A percentile compares a stretch with the other conserved stretches of the same genome.
Evolutionary conservation across 768 basidiomycete species (phyloP).

Genomic region (Podaxis sp.): DNA sequence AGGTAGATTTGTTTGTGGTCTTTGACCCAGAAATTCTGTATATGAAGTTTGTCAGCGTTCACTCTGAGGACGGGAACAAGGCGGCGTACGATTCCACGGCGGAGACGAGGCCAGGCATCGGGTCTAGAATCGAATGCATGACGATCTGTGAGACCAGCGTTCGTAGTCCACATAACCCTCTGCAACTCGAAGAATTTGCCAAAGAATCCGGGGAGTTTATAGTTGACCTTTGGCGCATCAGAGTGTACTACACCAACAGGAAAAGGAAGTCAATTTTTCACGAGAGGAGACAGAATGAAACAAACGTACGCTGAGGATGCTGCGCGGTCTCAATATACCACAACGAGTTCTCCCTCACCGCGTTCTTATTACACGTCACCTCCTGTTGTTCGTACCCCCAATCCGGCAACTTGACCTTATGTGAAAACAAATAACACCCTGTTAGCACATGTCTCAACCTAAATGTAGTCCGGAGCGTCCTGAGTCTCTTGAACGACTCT

Average conservation of each 20-base stretch:
- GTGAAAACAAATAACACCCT: slow-evolving; percentile 96
- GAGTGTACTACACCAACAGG: slow-evolving; percentile 48
- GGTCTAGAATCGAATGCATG: slow-evolving; percentile 97
- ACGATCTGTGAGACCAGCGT: slow-evolving; percentile 91
- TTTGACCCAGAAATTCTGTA: slow-evolving; percentile 97
- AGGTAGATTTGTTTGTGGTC: slow-evolving; percentile 95
- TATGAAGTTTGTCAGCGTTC: slow-evolving; percentile 7
- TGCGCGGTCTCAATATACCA: slow-evolving; percentile 91
- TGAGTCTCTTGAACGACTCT: slow-evolving; percentile 64
- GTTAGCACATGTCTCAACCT: slow-evolving; percentile 79
- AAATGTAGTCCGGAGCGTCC: slow-evolving; percentile 80
- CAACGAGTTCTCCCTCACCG: slow-evolving; percentile 80
- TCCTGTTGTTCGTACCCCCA: slow-evolving; percentile 99
- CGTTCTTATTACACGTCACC: slow-evolving; percentile 99
- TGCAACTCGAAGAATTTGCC: slow-evolving; percentile 90
- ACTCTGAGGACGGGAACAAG: not conserved
- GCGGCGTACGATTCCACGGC: slow-evolving; percentile 83
- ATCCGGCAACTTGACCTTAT: slow-evolving; percentile 95
- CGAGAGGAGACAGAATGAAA: not conserved
- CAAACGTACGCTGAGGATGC: slow-evolving; percentile 64
- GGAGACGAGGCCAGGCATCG: slow-evolving; percentile 82
- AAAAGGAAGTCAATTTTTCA: not conserved
- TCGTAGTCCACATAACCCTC: slow-evolving; percentile 95
- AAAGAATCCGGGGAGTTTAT: slow-evolving; percentile 84
- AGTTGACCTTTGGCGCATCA: slow-evolving; percentile 82